These are phyloP conservation scores for Aurantiochytrium sp. DNA, from an alignment of 108 stramenopile species.

Conservation along the genomic window DNA sequence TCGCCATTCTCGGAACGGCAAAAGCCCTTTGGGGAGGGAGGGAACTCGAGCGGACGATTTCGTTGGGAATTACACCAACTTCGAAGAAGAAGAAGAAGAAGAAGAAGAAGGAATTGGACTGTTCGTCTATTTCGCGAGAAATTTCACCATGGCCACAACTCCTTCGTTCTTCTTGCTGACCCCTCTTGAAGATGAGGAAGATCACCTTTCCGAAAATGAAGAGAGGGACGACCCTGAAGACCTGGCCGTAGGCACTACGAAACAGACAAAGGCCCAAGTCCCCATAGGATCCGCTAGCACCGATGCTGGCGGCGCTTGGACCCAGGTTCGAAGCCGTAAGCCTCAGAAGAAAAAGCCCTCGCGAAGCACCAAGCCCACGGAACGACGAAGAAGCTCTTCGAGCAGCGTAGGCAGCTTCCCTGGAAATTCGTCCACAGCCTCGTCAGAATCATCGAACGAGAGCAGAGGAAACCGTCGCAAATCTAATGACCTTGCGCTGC, in stretches of 20 bases:
- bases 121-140: too few species aligned
- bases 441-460: not conserved
- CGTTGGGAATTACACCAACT: too few species aligned
- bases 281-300: not conserved
- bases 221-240: not conserved
- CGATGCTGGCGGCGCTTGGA: not conserved
- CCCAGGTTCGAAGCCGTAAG: not conserved
- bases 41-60: too few species aligned
- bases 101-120: too few species aligned
- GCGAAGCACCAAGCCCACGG: not conserved
- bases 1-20: too few species aligned
- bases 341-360: not conserved
- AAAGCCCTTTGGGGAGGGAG: too few species aligned
- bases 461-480: not conserved
- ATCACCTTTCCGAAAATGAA: not conserved
- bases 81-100: too few species aligned
- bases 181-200: not conserved
- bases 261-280: not conserved
- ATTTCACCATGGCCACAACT: not conserved
- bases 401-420: not conserved
- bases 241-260: not conserved
- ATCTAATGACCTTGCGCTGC: not conserved
- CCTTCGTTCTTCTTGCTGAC: not conserved
- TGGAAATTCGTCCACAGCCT: not conserved
- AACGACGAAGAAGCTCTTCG: not conserved